These are phyloP conservation scores for Barnettozyma wickerhamii DNA, from an alignment of 805 yeast species.

Conservation along the genomic window DNA sequence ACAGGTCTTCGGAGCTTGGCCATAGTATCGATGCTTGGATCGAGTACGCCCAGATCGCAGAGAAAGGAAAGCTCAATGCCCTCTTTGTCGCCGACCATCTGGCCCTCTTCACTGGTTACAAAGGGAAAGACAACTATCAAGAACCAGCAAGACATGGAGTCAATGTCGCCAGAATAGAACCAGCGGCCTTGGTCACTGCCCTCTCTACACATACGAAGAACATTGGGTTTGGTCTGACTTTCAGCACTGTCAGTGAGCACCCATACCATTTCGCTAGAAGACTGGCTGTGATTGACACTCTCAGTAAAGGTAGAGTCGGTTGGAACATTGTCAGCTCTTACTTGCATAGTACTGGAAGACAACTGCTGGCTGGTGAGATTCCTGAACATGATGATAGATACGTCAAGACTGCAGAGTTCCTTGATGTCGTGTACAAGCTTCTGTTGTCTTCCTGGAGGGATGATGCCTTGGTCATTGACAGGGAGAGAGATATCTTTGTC, in stretches of 20 bases:
- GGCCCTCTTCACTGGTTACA: conserved; percentile 34
- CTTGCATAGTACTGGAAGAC: conserved; percentile 34
- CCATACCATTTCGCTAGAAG: conserved; percentile 37
- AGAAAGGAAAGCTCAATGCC: conserved; percentile 33
- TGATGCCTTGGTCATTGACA: conserved; percentile 25
- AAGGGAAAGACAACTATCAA: conserved; percentile 29
- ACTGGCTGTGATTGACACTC: conserved; percentile 36
- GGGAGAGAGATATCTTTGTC: conserved; percentile 23
- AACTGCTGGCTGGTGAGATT: conserved; percentile 30
- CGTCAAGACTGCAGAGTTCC: conserved; percentile 33
- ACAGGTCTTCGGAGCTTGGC: conserved; percentile 6
- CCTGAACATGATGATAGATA: conserved; percentile 37
- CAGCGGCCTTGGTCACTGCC: conserved; percentile 33
- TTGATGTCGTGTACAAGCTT: conserved; percentile 32
- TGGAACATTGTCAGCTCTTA: conserved; percentile 40
- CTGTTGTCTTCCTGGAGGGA: conserved; percentile 36
- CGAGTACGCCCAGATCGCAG: conserved; percentile 30
- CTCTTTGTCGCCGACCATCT: conserved; percentile 35
- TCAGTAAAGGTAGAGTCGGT: conserved; percentile 38
- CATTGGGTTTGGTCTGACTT: conserved; percentile 35
- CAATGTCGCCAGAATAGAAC: conserved; percentile 33
- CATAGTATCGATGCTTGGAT: conserved; percentile 19
- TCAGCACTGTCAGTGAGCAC: conserved; percentile 36
- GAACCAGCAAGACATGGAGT: conserved; percentile 28
- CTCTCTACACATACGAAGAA: conserved; percentile 37